Evolutionary conservation across 176 grass and related monocot species (phyloP), one percentile per base, ranked within the genome.

Genomic region (Eragrostis curvula): DNA sequence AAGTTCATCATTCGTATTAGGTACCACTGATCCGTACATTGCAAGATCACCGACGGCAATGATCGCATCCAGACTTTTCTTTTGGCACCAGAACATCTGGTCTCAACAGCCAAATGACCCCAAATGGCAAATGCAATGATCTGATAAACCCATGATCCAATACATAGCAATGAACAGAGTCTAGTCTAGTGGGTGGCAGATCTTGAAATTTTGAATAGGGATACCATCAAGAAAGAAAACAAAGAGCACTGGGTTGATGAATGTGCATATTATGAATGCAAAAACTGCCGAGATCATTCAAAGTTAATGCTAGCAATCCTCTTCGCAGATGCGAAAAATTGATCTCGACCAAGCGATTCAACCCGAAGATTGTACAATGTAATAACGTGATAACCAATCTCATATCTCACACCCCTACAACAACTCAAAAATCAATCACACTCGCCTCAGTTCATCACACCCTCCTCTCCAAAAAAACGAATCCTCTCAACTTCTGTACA

Each of bases 401-500:
- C 41, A 83, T 41, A 52, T 41, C 40, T 25, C 73, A 58, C 41
- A 21, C 24, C 39, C 46, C 84, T 79, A 81, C 70, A 67, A 32
- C n/a, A 83, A 25, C 29, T 29, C 14, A 11, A 27, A 36, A 73
- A 29, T 46, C 13, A 29, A 51, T 27, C 40, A 58, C 73, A 58
- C 58, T 67, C 21, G 47, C 49, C 49, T 79, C 41, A 78, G 41
- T 75, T 84, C 68, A 68, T 58, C 39, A 60, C 73, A 27, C 32
- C 71, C 30, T 70, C 56, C 8, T 61, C n/a, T n/a, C n/a, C 11
- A 43, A 75, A 79, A 83, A 58, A 44, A 15, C 25, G 8, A 79
- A 41, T 74, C 49, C 29, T 71, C 87, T 85, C 70, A 76, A 28
- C 52, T 28, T 3, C 83, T 89, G 28, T 85, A 81, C 83, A 85